Evolutionary conservation across 768 basidiomycete genomes (phyloP).

Genomic region (Tulasnella sp.): DNA sequence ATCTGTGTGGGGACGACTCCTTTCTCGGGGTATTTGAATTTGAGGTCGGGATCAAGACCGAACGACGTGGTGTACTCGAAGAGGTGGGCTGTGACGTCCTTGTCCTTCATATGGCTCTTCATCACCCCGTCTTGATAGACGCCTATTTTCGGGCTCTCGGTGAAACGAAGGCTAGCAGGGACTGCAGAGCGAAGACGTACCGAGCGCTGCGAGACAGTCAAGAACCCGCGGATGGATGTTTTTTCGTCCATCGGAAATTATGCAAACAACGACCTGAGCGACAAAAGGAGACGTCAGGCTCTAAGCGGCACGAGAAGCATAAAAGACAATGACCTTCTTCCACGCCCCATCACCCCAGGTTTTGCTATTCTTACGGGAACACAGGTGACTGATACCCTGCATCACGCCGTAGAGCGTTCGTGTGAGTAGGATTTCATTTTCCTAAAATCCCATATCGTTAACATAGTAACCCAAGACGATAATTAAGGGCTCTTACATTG

Average conservation of each 20-base stretch:
- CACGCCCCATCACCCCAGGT: constrained; percentile 35
- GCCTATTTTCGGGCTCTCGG: neutral
- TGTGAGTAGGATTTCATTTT: constrained; percentile 28
- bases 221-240: constrained; percentile 34
- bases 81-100: constrained; percentile 29
- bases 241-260: constrained; percentile 35
- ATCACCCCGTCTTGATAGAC: constrained; percentile 27
- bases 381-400: constrained; percentile 37
- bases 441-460: constrained; percentile 22
- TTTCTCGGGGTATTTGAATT: constrained; percentile 58
- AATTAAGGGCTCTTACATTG: constrained; percentile 58
- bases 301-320: neutral
- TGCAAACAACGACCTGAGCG: constrained; percentile 34
- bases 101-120: constrained; percentile 22
- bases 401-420: constrained; percentile 37
- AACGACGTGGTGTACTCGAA: constrained; percentile 28
- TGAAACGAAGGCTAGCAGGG: neutral
- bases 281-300: neutral
- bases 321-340: constrained; percentile 33
- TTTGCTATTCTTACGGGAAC: constrained; percentile 34
- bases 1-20: constrained; percentile 94
- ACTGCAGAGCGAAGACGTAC: neutral
- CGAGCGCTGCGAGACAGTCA: constrained; percentile 27
- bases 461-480: neutral
- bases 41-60: constrained; percentile 51